These are phyloP conservation scores for Wickerhamiella azymoides DNA, from an alignment of 805 yeast species.

Conservation along the genomic window DNA sequence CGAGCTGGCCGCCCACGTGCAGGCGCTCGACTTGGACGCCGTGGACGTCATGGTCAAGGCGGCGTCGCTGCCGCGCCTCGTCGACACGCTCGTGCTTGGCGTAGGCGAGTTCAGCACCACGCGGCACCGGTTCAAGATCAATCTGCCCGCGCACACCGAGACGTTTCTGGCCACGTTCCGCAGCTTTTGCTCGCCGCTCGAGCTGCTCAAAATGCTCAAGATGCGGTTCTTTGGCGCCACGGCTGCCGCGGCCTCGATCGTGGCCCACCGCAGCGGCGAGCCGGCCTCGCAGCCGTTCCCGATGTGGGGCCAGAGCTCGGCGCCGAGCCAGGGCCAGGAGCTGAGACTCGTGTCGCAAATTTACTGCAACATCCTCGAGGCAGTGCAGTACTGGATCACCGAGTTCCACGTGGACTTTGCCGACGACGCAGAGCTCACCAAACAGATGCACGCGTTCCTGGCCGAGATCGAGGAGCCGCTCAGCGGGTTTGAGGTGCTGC, in stretches of 20 bases:
- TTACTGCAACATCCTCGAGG: constrained; percentile 70
- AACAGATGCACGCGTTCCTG: constrained; percentile 20
- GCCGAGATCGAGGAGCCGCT: constrained; percentile 2
- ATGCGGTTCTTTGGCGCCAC: constrained; percentile 48
- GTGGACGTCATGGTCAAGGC: constrained; percentile 43
- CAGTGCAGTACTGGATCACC: constrained; percentile 52
- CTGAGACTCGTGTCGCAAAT: constrained; percentile 48
- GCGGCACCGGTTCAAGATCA: constrained; percentile 35
- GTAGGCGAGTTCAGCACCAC: constrained; percentile 39
- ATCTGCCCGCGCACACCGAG: constrained; percentile 47
- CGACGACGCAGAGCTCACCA: constrained; percentile 48
- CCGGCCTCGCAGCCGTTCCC: constrained; percentile 19
- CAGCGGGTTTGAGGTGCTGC: constrained; percentile 7
- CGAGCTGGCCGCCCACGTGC: constrained; percentile 8
- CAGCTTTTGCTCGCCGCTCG: constrained; percentile 46
- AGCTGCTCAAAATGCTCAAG: constrained; percentile 38
- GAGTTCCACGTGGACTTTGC: constrained; percentile 66
- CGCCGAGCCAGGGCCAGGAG: constrained; percentile 2
- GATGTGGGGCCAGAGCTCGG: constrained; percentile 11
- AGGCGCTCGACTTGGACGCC: constrained; percentile 7
- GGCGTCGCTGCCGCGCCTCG: constrained; percentile 59
- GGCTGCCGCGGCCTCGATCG: constrained; percentile 44
- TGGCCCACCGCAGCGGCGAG: constrained; percentile 16
- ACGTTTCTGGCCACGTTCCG: constrained; percentile 59
- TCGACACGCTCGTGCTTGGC: constrained; percentile 68